Percentiles rank a stretch among this genome's conserved stretches.
phyloP scores from a whole-genome alignment of 768 basidiomycete species.

The Kwoniella dejecticola region DNA sequence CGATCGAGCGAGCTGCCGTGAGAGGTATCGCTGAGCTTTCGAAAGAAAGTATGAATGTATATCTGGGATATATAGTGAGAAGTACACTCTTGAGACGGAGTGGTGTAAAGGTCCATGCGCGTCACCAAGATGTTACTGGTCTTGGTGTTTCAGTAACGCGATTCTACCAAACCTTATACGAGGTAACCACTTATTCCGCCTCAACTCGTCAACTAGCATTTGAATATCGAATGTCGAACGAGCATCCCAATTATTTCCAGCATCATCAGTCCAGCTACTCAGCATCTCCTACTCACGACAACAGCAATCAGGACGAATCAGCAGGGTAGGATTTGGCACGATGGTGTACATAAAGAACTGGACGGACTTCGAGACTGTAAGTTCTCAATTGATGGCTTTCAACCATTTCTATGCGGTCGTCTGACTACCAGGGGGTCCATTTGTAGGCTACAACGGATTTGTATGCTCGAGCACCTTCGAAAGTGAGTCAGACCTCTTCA shows the following conservation, averaged over 20 bases:
- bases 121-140: background rate
- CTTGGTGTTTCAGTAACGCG: slow-evolving; percentile 3
- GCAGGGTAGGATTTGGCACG: background rate
- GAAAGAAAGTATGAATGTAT: no score
- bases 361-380: slow-evolving; percentile 55
- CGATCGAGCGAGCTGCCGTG: no score
- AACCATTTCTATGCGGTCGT: background rate
- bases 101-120: slow-evolving; percentile 8
- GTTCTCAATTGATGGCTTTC: background rate
- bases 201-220: no score
- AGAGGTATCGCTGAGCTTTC: no score
- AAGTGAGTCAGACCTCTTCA: slow-evolving; percentile 64
- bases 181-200: no score
- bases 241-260: no score
- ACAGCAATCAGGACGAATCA: background rate
- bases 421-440: background rate
- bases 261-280: no score
- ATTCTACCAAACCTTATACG: no score
- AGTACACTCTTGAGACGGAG: no score
- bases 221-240: no score
- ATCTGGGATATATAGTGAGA: no score
- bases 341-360: slow-evolving; percentile 56
- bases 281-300: no score
- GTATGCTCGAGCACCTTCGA: slow-evolving; percentile 75
- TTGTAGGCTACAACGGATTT: slow-evolving; percentile 76